phyloP scores from a whole-genome alignment of 352 stramenopile genomes.

The Elongisporangium senticosum region DNA sequence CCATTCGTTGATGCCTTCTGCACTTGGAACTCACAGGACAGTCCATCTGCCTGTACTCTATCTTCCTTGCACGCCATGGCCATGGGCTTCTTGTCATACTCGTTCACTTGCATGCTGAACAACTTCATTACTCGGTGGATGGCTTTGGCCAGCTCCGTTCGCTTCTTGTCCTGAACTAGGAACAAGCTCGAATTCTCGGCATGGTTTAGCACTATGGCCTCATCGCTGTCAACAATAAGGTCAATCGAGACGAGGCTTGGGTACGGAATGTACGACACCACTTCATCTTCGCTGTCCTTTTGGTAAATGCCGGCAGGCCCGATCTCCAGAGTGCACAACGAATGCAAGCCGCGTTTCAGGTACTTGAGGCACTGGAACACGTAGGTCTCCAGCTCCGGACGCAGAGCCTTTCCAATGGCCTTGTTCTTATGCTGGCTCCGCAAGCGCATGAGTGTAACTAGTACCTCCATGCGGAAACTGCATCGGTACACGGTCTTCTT shows the following conservation, averaged over 20 bases:
- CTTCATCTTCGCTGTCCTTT: slow-evolving; percentile 60
- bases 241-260: slow-evolving; percentile 81
- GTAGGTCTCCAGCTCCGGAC: slow-evolving; percentile 44
- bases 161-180: slow-evolving; percentile 38
- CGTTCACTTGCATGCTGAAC: slow-evolving; percentile 78
- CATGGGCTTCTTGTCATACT: slow-evolving; percentile 81
- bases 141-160: slow-evolving; percentile 60
- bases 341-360: slow-evolving; percentile 52
- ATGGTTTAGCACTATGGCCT: slow-evolving; percentile 70
- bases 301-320: slow-evolving; percentile 73
- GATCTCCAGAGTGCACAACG: slow-evolving; percentile 61
- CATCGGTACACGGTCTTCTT: slow-evolving; percentile 82
- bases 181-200: slow-evolving; percentile 82
- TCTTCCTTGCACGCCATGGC: slow-evolving; percentile 50
- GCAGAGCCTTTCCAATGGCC: slow-evolving; percentile 12
- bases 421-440: slow-evolving; percentile 57
- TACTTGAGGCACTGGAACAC: slow-evolving; percentile 58
- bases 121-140: slow-evolving; percentile 70
- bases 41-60: slow-evolving; percentile 17
- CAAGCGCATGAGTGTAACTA: slow-evolving; percentile 74
- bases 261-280: slow-evolving; percentile 79
- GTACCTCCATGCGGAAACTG: slow-evolving; percentile 77
- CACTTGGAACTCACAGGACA: slow-evolving; percentile 71
- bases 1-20: slow-evolving; percentile 17
- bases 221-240: slow-evolving; percentile 68